phyloP scores from a whole-genome alignment of 257 asterid genomes.

The Plantago major region DNA sequence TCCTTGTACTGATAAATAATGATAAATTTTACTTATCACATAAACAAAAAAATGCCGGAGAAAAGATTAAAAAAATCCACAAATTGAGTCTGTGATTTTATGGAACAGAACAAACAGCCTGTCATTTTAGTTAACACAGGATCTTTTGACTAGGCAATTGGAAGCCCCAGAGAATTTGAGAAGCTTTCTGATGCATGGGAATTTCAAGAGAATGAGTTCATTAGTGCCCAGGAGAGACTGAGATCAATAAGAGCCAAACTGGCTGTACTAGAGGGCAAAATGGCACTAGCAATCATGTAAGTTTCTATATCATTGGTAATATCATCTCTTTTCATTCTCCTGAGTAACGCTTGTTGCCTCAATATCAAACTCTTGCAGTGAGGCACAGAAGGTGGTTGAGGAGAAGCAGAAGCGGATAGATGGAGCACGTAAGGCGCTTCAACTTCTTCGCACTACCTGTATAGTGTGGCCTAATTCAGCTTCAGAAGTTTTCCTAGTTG shows the following conservation, averaged over 20 bases:
- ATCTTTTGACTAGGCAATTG: conserved; percentile 39
- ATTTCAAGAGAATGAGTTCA: conserved; percentile 75
- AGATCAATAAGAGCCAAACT: conserved; percentile 70
- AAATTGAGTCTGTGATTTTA: neutral
- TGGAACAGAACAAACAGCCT: conserved; percentile 1
- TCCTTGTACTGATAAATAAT: neutral
- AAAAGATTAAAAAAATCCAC: conserved; percentile 5
- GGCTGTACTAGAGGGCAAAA: conserved; percentile 78
- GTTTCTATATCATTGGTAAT: conserved; percentile 21
- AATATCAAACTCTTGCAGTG: conserved; percentile 40
- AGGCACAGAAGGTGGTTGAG: conserved; percentile 47
- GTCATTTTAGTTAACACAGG: neutral
- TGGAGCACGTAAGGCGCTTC: conserved; percentile 49
- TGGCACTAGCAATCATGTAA: conserved; percentile 57
- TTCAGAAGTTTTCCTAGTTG: conserved; percentile 67
- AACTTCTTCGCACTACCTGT: conserved; percentile 56
- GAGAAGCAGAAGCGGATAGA: conserved; percentile 57
- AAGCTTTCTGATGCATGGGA: conserved; percentile 73
- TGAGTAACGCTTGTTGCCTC: neutral
- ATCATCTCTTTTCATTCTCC: neutral
- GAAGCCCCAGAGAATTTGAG: conserved; percentile 35
- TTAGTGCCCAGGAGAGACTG: conserved; percentile 55
- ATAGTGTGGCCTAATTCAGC: conserved; percentile 77
- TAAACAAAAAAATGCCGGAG: neutral
- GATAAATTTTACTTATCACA: neutral